Base-by-base conservation (phyloP, 345 rosid species). In the Schrenkiella parvula region DNA sequence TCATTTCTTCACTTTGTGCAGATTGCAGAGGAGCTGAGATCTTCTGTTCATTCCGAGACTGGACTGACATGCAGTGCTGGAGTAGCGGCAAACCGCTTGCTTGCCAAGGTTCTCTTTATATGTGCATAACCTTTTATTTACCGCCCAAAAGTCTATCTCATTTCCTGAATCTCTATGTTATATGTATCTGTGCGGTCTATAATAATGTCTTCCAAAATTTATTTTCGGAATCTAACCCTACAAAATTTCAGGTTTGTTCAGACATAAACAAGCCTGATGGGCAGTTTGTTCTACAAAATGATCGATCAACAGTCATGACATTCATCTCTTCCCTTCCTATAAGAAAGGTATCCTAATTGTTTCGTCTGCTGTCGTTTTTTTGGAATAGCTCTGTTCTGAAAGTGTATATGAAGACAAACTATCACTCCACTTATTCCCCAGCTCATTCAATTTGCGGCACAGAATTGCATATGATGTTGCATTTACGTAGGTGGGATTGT, bases 261-360 rank as follows among this genome's bases (percentile, higher is more conserved):
- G 99, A 93, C 70, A 91, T 93, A 74, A 91, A 91, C 75, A 93
- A 93, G 81, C 99, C 99, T 63, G 91, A 93, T 79, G 99, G 99
- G 60, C 91, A 89, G 81, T 93, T 89, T 84, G 84, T 91, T 80
- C 80, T 93, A 57, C 86, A 89, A 74, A 91, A 88, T 87, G 90
- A 89, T 44, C 76, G 82, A 71, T 71, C 65, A 71, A 90, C 95
- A 55, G 80, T 93, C 70, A 56, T 88, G 85, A 84, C 93, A 69
- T 93, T 93, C 84, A 85, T 89, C 64, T 88, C 93, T 12, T 91
- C 95, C 25, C 90, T 93, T 71, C 97, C 96, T 64, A 83, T 91
- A 72, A 73, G 95, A 62, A 93, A 93, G 93, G 97, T 93, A 71
- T 57, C 54, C 21, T 11, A 14, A 23, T 67, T 58, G n/a, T 53